Evolutionary conservation across 2,329 filamentous ascomycete species (phyloP).

Genomic region (Ophiostoma fasciatum): DNA sequence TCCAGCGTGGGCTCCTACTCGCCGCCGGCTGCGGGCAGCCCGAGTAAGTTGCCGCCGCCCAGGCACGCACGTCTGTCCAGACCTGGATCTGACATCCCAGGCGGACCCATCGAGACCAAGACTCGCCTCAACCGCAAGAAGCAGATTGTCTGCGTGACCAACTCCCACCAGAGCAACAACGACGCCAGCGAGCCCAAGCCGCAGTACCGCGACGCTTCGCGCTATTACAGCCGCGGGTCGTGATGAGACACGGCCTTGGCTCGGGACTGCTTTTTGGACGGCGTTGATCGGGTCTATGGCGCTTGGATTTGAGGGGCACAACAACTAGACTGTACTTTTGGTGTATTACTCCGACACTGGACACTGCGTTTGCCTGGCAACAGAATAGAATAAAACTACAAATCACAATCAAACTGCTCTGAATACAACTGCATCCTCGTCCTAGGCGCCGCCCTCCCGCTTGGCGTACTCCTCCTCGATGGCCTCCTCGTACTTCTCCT

Average conservation of each 20-base stretch:
- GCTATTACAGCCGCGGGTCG: constrained; percentile 3
- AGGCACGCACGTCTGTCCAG: too few species aligned
- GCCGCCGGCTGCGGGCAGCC: neutral
- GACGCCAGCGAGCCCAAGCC: constrained; percentile 4
- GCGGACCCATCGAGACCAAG: neutral
- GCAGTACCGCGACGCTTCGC: constrained; percentile 7
- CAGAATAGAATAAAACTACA: neutral
- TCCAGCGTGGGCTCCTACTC: neutral
- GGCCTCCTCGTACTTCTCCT: constrained; percentile 42
- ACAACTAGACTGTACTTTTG: neutral
- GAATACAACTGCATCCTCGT: neutral
- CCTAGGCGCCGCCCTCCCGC: constrained; percentile 42
- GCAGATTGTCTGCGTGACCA: constrained; percentile 6
- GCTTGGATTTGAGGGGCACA: too few species aligned
- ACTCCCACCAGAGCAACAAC: constrained; percentile 6
- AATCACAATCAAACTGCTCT: too few species aligned
- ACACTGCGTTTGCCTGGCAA: neutral
- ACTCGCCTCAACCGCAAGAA: constrained; percentile 6
- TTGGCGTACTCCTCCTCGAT: constrained; percentile 52
- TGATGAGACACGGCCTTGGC: too few species aligned
- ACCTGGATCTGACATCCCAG: too few species aligned
- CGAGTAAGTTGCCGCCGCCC: too few species aligned
- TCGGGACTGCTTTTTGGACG: too few species aligned
- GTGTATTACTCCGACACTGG: too few species aligned
- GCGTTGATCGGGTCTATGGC: too few species aligned